phyloP scores from a whole-genome alignment of 208 protist genomes.

The Phytomonas sp. region DNA sequence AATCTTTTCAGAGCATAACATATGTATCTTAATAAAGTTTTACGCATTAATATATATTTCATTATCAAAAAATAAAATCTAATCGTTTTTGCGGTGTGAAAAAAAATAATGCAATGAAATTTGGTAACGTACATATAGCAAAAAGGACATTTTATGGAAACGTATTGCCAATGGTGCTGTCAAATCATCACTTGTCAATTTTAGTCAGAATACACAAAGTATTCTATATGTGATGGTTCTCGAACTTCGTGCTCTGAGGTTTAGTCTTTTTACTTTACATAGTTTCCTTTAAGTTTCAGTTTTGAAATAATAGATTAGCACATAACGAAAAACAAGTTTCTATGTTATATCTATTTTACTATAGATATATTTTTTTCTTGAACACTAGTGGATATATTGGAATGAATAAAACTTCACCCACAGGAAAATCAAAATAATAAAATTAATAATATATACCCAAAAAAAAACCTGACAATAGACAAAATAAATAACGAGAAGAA shows the following conservation, averaged over 20 bases:
- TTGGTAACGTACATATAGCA: neutral
- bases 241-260: neutral
- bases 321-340: neutral
- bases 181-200: neutral
- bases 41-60: neutral
- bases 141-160: neutral
- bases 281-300: neutral
- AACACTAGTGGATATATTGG: neutral
- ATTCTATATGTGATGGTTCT: neutral
- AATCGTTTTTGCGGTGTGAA: neutral
- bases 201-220: constrained; percentile 4
- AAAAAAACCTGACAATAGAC: neutral
- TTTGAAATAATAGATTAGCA: neutral
- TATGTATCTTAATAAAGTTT: neutral
- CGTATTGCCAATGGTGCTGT: neutral
- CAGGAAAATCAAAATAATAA: neutral
- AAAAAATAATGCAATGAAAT: neutral
- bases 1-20: neutral
- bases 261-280: neutral
- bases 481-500: constrained; percentile 4
- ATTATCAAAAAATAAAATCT: neutral
- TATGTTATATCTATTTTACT: neutral
- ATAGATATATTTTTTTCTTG: neutral
- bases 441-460: neutral
- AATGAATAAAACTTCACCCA: neutral